Evolutionary conservation across 176 grass and related monocot species (phyloP).

Genomic region (Secale cereale): DNA sequence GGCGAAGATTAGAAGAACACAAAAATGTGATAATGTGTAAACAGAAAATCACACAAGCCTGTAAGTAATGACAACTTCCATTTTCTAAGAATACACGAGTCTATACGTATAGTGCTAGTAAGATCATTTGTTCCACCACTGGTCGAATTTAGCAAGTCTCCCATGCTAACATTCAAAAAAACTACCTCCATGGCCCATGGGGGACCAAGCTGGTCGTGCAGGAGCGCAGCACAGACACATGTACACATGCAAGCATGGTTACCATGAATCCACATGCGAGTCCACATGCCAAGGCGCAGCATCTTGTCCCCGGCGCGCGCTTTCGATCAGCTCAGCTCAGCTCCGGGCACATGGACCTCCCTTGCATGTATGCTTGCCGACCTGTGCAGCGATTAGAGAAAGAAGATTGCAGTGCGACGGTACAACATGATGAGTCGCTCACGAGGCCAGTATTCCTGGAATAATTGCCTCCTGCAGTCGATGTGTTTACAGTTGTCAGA

Average conservation of each 20-base stretch:
- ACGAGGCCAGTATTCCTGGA: neutral
- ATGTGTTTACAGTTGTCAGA: neutral
- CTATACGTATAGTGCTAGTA: neutral
- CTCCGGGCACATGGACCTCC: conserved; percentile 21
- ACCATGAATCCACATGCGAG: conserved; percentile 28
- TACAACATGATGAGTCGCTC: neutral
- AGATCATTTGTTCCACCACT: neutral
- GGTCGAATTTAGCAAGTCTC: neutral
- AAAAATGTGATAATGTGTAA: neutral
- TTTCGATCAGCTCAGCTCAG: neutral
- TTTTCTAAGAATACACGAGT: too few relatives aligned
- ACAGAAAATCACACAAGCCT: neutral
- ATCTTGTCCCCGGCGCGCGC: neutral
- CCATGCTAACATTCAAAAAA: neutral
- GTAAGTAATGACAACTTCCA: too few relatives aligned
- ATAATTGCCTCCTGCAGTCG: neutral
- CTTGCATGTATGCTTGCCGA: neutral
- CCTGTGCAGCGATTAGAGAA: neutral
- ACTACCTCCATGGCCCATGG: neutral
- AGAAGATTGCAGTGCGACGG: neutral
- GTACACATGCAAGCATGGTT: neutral
- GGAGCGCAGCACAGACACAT: neutral
- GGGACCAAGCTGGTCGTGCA: neutral
- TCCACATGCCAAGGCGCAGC: conserved; percentile 32
- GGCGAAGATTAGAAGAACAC: neutral